Evolutionary conservation across 2,329 filamentous ascomycete genomes (phyloP).

Genomic region (Mycosphaerella sp.): DNA sequence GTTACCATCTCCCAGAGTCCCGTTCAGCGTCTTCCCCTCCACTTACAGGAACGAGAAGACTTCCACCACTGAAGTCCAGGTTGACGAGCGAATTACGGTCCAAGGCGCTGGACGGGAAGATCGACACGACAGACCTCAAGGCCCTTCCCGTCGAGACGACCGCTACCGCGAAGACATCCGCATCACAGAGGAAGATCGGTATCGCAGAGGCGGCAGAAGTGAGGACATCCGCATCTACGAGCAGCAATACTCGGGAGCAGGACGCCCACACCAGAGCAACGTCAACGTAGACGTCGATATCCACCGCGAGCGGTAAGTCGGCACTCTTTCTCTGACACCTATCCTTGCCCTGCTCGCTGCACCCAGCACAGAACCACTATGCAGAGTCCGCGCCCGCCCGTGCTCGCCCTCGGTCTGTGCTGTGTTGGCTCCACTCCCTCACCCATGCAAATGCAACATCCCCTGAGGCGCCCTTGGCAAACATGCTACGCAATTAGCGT

Average conservation of each 20-base stretch:
- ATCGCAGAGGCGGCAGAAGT: slow-evolving; percentile 53
- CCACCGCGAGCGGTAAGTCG: slow-evolving; percentile 48
- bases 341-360: not conserved
- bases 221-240: slow-evolving; percentile 25
- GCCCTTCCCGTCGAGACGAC: slow-evolving; percentile 59
- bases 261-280: slow-evolving; percentile 19
- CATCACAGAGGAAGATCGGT: slow-evolving; percentile 69
- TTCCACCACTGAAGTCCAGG: slow-evolving; percentile 63
- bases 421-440: slow-evolving; percentile 6
- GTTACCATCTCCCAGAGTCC: slow-evolving; percentile 50
- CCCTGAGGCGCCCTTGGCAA: slow-evolving; percentile 29
- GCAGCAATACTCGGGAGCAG: slow-evolving; percentile 31
- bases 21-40: slow-evolving; percentile 99
- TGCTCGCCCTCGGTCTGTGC: slow-evolving; percentile 2
- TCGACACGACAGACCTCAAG: slow-evolving; percentile 62
- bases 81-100: slow-evolving; percentile 81
- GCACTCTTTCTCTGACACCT: slow-evolving; percentile 8
- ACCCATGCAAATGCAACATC: slow-evolving; percentile 12
- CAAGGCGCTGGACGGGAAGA: slow-evolving; percentile 95
- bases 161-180: slow-evolving; percentile 76
- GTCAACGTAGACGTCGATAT: slow-evolving; percentile 39
- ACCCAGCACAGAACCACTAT: not conserved
- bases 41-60: slow-evolving; percentile 74
- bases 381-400: not conserved
- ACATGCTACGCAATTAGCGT: slow-evolving; percentile 30